These are phyloP conservation scores for Aristolochia fimbriata DNA, from an alignment of 164 flowering plant genomes.

Conservation along the genomic window DNA sequence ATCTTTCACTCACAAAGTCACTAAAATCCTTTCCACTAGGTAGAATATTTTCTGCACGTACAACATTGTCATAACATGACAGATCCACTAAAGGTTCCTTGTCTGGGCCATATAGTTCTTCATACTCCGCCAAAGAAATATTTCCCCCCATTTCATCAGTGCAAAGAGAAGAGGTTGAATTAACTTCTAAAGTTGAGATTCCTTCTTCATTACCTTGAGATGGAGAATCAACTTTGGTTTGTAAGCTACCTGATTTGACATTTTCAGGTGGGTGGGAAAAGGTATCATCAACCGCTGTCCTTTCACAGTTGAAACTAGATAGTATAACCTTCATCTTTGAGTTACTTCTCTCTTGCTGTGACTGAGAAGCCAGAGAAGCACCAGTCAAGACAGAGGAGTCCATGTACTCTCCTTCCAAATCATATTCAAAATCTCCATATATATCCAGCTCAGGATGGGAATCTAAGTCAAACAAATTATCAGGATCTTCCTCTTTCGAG, in stretches of 20 bases:
- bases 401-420: constrained; percentile 61
- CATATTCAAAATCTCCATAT: constrained; percentile 90
- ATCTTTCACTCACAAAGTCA: constrained; percentile 12
- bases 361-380: constrained; percentile 26
- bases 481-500: constrained; percentile 30
- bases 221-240: constrained; percentile 14
- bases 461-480: constrained; percentile 57
- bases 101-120: constrained; percentile 79
- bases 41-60: constrained; percentile 12
- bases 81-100: constrained; percentile 39
- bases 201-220: constrained; percentile 7
- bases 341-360: constrained; percentile 34
- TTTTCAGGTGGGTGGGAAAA: neutral
- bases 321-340: constrained; percentile 61
- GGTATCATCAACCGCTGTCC: neutral
- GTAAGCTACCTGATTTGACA: constrained; percentile 10
- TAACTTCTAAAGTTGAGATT: constrained; percentile 18
- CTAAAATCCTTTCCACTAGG: constrained; percentile 10
- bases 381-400: constrained; percentile 16
- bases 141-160: constrained; percentile 34
- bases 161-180: constrained; percentile 4
- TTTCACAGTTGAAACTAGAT: constrained; percentile 35
- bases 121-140: constrained; percentile 60
- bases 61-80: constrained; percentile 19
- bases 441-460: constrained; percentile 65